Evolutionary conservation across 805 yeast genomes (phyloP).

Genomic region (Cyberlindnera euphorbiiphila): DNA sequence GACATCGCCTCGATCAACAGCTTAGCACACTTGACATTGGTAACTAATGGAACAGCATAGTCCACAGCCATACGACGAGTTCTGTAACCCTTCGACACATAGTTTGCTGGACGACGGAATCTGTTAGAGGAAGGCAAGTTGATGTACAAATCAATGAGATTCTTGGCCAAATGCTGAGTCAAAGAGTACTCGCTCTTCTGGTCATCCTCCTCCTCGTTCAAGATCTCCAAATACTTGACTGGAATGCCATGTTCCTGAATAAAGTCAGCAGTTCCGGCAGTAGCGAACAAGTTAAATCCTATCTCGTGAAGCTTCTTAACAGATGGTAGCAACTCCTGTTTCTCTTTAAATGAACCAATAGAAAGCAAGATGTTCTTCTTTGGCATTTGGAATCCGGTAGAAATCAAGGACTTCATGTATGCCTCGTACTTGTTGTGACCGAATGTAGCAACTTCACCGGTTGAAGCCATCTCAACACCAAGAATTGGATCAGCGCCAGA

Average conservation of each 20-base stretch:
- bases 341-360: conserved; percentile 95
- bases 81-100: conserved; percentile 94
- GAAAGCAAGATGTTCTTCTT: conserved; percentile 91
- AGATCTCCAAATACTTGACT: conserved; percentile 89
- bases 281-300: conserved; percentile 91
- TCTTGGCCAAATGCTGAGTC: conserved; percentile 94
- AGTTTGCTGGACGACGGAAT: conserved; percentile 97
- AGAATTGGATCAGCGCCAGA: conserved; percentile 97
- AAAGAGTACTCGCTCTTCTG: conserved; percentile 92
- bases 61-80: conserved; percentile 99
- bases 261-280: conserved; percentile 99
- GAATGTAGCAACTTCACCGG: conserved; percentile 97
- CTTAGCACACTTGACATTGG: conserved; percentile 97
- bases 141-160: conserved; percentile 92
- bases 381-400: conserved; percentile 94
- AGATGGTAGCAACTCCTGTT: conserved; percentile 86
- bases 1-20: conserved; percentile 91
- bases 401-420: conserved; percentile 86
- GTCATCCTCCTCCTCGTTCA: conserved; percentile 64
- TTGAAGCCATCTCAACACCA: conserved; percentile 99
- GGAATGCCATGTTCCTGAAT: conserved; percentile 92
- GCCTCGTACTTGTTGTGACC: conserved; percentile 98
- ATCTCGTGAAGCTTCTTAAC: conserved; percentile 74
- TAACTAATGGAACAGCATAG: conserved; percentile 94
- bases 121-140: conserved; percentile 96